Percentiles rank a stretch among this genome's conserved stretches.
phyloP scores from a whole-genome alignment of 2,329 filamentous ascomycete species.

The Bipolaris victoriae region DNA sequence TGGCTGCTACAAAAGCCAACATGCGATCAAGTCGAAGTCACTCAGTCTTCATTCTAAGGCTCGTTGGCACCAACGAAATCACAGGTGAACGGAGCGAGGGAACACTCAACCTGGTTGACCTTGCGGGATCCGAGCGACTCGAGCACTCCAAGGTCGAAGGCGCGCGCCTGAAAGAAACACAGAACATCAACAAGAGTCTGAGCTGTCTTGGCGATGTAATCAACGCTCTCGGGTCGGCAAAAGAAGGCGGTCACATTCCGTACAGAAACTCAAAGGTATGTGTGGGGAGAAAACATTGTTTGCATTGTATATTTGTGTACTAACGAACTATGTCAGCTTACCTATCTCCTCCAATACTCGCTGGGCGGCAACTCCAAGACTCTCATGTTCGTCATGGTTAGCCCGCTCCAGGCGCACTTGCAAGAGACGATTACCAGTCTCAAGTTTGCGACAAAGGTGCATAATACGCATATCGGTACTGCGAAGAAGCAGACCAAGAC shows the following conservation, averaged over 20 bases:
- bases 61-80: conserved; percentile 69
- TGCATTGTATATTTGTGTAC: too few species aligned
- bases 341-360: conserved; percentile 92
- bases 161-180: conserved; percentile 88
- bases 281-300: conserved; percentile 17
- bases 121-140: conserved; percentile 89
- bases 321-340: conserved; percentile 62
- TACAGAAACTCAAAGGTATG: conserved; percentile 91
- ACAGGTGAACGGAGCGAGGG: conserved; percentile 88
- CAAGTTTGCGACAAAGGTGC: conserved; percentile 93
- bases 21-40: conserved; percentile 93
- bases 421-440: conserved; percentile 93
- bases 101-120: conserved; percentile 91
- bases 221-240: conserved; percentile 83
- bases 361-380: conserved; percentile 96
- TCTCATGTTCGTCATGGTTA: conserved; percentile 99
- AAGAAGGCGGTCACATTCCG: conserved; percentile 78
- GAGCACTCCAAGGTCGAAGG: conserved; percentile 87
- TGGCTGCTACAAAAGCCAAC: conserved; percentile 97
- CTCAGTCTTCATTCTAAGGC: conserved; percentile 88
- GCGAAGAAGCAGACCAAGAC: conserved; percentile 76
- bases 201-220: conserved; percentile 95
- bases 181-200: conserved; percentile 95
- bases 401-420: conserved; percentile 85
- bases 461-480: conserved; percentile 91